Evolutionary conservation across 2,329 filamentous ascomycete genomes (phyloP), one percentile per base, ranked within the genome.

Genomic region (Fusarium nygamai): DNA sequence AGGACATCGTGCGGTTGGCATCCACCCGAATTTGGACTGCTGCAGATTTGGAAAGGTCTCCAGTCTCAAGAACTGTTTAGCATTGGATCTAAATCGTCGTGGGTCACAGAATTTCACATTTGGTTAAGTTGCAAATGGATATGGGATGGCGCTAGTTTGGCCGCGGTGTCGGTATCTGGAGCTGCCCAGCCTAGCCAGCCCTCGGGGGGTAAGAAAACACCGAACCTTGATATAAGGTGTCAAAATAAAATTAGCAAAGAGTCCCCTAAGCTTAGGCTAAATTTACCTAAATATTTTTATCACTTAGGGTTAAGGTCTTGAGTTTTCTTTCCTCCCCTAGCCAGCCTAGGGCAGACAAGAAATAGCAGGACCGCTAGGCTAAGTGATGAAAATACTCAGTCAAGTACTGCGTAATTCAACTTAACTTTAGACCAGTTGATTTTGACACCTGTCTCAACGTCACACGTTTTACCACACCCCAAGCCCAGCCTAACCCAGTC

Each of bases 151-250:
- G 67, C 72, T 64, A 67, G 64, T 68, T 71, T 71, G 69, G 72
- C 75, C 75, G 68, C 61, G 67, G 69, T 75, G 73, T 78, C 66
- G 76, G 76, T 76, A 78, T 71, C 61, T 74, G 53, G 67, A 61
- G 48, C 62, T 64, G 57, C 31, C 31, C 22, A 33, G 47, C n/a
- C n/a, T n/a, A n/a, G n/a, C n/a, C n/a, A n/a, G n/a, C n/a, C n/a
- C n/a, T n/a, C n/a, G n/a, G n/a, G n/a, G n/a, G n/a, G n/a, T n/a
- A n/a, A n/a, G n/a, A n/a, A n/a, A n/a, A n/a, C n/a, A n/a, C n/a
- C n/a, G n/a, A n/a, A n/a, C n/a, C n/a, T n/a, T n/a, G n/a, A n/a
- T n/a, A n/a, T n/a, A n/a, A n/a, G n/a, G n/a, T n/a, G n/a, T n/a
- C n/a, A n/a, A n/a, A n/a, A n/a, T n/a, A n/a, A n/a, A n/a, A n/a